A percentile compares a stretch with the other conserved stretches of the same genome.
Conservation (phyloP, 2,329 filamentous ascomycete genomes). For the Thermoascus crustaceus region DNA sequence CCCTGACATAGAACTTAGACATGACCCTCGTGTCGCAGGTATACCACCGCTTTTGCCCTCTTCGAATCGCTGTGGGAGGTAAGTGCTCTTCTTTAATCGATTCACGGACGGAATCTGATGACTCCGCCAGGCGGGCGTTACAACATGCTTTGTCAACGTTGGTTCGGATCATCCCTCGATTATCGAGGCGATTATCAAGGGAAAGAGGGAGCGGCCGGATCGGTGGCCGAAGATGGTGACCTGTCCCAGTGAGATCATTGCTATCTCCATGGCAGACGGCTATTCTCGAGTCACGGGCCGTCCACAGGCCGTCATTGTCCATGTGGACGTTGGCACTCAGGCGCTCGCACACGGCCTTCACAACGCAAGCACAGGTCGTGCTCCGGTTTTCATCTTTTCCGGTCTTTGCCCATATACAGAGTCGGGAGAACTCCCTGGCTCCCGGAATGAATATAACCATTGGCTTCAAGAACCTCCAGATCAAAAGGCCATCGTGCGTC, state of each 20-base stretch:
- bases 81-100: slow-evolving; percentile 30
- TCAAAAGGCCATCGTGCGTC: slow-evolving; percentile 68
- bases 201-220: slow-evolving; percentile 56
- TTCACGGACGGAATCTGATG: slow-evolving; percentile 2
- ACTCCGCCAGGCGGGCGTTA: slow-evolving; percentile 37
- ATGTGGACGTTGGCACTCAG: slow-evolving; percentile 76
- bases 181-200: slow-evolving; percentile 72
- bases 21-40: too few species aligned
- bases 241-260: slow-evolving; percentile 80
- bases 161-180: slow-evolving; percentile 60
- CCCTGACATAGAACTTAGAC: too few species aligned
- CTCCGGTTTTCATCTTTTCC: slow-evolving; percentile 69
- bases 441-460: slow-evolving; percentile 76
- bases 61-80: slow-evolving; percentile 73
- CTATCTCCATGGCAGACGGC: slow-evolving; percentile 75
- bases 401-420: slow-evolving; percentile 68
- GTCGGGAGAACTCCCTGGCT: slow-evolving; percentile 68
- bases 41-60: slow-evolving; percentile 73
- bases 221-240: slow-evolving; percentile 67
- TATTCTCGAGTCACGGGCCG: slow-evolving; percentile 64
- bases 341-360: slow-evolving; percentile 69
- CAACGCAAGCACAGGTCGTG: slow-evolving; percentile 66
- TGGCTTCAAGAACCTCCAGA: slow-evolving; percentile 81
- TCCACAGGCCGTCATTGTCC: slow-evolving; percentile 69
- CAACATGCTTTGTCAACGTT: slow-evolving; percentile 46